These are phyloP conservation scores for Chlorella variabilis DNA, from an alignment of 163 green algal species.

Conservation along the genomic window DNA sequence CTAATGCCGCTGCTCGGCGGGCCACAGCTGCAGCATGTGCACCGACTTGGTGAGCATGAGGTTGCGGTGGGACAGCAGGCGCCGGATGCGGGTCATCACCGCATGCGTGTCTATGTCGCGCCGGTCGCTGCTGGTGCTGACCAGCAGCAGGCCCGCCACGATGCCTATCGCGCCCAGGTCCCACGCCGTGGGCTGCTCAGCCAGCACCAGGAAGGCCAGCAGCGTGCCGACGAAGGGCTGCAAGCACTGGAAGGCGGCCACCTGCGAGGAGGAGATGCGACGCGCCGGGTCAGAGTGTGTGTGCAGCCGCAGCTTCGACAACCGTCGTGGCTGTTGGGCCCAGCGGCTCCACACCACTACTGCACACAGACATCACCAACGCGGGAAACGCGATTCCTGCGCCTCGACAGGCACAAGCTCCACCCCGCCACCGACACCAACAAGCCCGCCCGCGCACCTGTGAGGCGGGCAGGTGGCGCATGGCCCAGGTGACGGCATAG, in stretches of 20 bases:
- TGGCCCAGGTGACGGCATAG: slow-evolving; percentile 70
- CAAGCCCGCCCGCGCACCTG: too few species aligned
- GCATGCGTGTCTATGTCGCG: slow-evolving; percentile 26
- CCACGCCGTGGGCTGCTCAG: slow-evolving; percentile 64
- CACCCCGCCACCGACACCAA: too few species aligned
- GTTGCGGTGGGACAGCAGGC: background rate
- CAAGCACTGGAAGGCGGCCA: slow-evolving; percentile 78
- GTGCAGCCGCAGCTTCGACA: too few species aligned
- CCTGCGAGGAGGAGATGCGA: slow-evolving; percentile 42
- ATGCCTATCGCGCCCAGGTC: slow-evolving; percentile 73
- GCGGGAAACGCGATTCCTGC: too few species aligned
- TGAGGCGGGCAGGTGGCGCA: slow-evolving; percentile 66
- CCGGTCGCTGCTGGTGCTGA: slow-evolving; percentile 31
- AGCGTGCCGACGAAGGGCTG: slow-evolving; percentile 78
- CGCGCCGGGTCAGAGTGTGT: too few species aligned
- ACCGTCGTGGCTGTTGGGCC: too few species aligned
- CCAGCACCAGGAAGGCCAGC: slow-evolving; percentile 67
- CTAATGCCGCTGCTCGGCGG: slow-evolving; percentile 8
- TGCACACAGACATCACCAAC: too few species aligned
- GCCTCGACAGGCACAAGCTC: too few species aligned
- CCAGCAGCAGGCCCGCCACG: slow-evolving; percentile 61
- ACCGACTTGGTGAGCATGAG: background rate
- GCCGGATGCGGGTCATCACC: background rate
- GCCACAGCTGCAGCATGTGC: slow-evolving; percentile 2
- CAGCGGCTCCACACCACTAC: too few species aligned